Conservation (phyloP, 176 grass and related monocot genomes). For the Zea luxurians region DNA sequence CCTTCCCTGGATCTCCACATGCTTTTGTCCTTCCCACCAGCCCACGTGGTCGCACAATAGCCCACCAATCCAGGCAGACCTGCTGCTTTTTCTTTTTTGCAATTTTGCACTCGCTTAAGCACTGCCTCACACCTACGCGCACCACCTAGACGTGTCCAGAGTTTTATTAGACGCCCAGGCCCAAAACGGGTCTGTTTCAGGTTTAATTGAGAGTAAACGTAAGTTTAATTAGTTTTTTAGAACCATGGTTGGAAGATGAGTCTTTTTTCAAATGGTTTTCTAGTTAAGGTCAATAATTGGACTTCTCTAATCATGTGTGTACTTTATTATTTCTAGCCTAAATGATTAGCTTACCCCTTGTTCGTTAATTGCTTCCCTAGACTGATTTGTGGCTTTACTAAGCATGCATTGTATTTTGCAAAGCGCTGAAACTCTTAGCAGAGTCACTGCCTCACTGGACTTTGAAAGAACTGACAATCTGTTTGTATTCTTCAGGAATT, state of each 20-base stretch:
- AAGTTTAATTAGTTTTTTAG: no score
- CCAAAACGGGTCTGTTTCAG: no score
- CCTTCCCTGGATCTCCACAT: no score
- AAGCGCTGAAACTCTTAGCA: background rate
- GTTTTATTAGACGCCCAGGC: no score
- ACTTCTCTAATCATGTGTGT: background rate
- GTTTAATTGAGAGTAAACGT: no score
- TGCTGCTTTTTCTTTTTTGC: no score
- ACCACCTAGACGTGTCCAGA: no score
- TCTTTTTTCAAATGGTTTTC: background rate
- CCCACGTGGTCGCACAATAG: no score
- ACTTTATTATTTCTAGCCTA: background rate
- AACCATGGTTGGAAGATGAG: background rate
- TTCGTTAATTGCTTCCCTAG: background rate
- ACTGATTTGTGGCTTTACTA: background rate
- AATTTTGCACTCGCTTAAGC: no score
- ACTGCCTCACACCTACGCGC: no score
- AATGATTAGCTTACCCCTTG: background rate
- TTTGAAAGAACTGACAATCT: background rate
- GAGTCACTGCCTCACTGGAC: background rate
- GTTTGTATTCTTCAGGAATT: slow-evolving; percentile 57
- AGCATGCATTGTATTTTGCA: background rate
- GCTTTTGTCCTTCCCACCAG: no score
- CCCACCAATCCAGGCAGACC: no score
- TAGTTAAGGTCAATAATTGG: background rate